A percentile compares a stretch with the other conserved stretches of the same genome.
phyloP scores from a whole-genome alignment of 768 basidiomycete genomes.

The Arthromyces matolae region DNA sequence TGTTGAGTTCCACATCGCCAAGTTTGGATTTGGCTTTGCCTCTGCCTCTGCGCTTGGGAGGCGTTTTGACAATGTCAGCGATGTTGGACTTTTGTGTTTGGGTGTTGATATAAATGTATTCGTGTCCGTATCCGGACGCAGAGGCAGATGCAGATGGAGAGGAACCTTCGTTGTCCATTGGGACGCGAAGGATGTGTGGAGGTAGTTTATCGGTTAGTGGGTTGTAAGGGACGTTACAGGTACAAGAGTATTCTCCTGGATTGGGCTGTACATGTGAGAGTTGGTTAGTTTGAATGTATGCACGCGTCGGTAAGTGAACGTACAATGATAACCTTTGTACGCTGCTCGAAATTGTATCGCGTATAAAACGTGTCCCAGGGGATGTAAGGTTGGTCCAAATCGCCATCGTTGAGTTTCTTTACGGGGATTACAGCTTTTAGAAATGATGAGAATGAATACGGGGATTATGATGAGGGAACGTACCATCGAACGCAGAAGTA shows the following conservation, averaged over 20 bases:
- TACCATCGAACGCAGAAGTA: conserved; percentile 45
- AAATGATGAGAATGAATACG: not conserved
- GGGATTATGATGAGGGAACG: conserved; percentile 1
- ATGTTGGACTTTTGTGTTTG: too few species aligned
- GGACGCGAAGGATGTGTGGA: too few species aligned
- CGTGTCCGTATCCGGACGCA: too few species aligned
- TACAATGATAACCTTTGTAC: conserved; percentile 32
- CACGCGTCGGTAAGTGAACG: conserved; percentile 3
- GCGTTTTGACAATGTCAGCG: not conserved
- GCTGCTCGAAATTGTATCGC: conserved; percentile 42
- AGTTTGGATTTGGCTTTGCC: not conserved
- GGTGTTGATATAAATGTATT: too few species aligned
- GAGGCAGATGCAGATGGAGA: too few species aligned
- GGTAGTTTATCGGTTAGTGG: conserved; percentile 26
- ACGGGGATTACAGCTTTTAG: conserved; percentile 33
- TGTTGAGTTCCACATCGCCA: too few species aligned
- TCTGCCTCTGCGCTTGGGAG: conserved; percentile 1
- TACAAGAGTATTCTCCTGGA: conserved; percentile 35
- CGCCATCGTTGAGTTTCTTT: conserved; percentile 34
- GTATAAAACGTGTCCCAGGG: conserved; percentile 39
- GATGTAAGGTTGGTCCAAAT: conserved; percentile 38
- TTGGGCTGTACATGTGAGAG: conserved; percentile 34
- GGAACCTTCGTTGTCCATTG: too few species aligned
- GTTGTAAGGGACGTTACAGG: conserved; percentile 47
- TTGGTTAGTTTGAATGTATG: not conserved